phyloP scores from a whole-genome alignment of 2,329 filamentous ascomycete species.

The Nakataea oryzae region DNA sequence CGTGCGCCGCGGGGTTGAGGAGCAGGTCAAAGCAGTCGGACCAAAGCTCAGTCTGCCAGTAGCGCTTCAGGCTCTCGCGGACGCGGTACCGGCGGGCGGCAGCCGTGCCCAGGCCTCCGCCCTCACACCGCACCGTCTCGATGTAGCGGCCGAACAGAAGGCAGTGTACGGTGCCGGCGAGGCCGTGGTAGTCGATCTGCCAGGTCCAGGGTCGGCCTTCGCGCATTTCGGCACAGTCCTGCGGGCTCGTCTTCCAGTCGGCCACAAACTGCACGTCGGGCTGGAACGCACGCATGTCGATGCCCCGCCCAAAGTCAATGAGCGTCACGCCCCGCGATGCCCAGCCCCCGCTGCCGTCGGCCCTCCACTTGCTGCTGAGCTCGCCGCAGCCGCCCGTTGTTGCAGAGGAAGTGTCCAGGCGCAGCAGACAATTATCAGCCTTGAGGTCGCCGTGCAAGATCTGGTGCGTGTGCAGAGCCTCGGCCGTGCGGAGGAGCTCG shows the following conservation, averaged over 20 bases:
- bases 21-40: slow-evolving; percentile 70
- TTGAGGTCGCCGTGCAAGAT: slow-evolving; percentile 92
- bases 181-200: slow-evolving; percentile 91
- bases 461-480: slow-evolving; percentile 69
- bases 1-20: slow-evolving; percentile 65
- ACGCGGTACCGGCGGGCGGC: slow-evolving; percentile 63
- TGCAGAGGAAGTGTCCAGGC: slow-evolving; percentile 49
- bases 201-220: slow-evolving; percentile 93
- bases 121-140: slow-evolving; percentile 55
- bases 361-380: slow-evolving; percentile 56
- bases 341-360: slow-evolving; percentile 72
- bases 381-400: slow-evolving; percentile 16
- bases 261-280: slow-evolving; percentile 79
- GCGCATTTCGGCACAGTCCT: slow-evolving; percentile 92
- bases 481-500: slow-evolving; percentile 82
- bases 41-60: slow-evolving; percentile 97
- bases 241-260: slow-evolving; percentile 81
- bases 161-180: slow-evolving; percentile 79
- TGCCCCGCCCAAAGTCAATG: slow-evolving; percentile 90
- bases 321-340: slow-evolving; percentile 66
- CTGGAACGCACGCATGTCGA: slow-evolving; percentile 82
- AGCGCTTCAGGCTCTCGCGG: slow-evolving; percentile 76
- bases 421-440: slow-evolving; percentile 86
- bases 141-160: slow-evolving; percentile 94
- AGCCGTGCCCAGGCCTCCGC: slow-evolving; percentile 39